phyloP scores from a whole-genome alignment of 768 basidiomycete genomes.

The Pulveroboletus ravenelii region DNA sequence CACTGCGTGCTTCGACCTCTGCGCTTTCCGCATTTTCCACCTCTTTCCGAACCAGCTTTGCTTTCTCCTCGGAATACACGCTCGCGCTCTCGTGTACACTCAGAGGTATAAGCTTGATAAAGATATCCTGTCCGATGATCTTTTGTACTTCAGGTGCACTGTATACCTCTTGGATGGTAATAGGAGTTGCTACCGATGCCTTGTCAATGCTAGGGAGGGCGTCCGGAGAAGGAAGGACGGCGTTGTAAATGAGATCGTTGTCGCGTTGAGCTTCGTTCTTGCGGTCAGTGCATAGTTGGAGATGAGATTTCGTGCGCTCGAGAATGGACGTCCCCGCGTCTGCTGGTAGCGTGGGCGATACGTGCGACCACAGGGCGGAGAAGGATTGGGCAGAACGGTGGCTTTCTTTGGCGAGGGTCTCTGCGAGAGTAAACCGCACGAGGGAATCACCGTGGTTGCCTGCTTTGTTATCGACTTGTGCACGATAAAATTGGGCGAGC shows the following conservation, averaged over 20 bases:
- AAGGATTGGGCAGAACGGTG: constrained; percentile 64
- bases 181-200: constrained; percentile 71
- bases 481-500: constrained; percentile 82
- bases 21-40: constrained; percentile 83
- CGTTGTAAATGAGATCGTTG: constrained; percentile 98
- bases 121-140: constrained; percentile 90
- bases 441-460: constrained; percentile 86
- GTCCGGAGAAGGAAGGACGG: constrained; percentile 74
- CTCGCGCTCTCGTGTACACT: constrained; percentile 95
- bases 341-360: constrained; percentile 78
- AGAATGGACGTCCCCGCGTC: constrained; percentile 77
- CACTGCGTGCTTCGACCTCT: constrained; percentile 74
- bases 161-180: constrained; percentile 94
- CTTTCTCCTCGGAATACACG: constrained; percentile 98
- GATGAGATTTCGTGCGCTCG: constrained; percentile 81
- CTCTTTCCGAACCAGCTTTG: constrained; percentile 85
- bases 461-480: constrained; percentile 67
- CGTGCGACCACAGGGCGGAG: constrained; percentile 62
- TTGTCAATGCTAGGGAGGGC: constrained; percentile 81
- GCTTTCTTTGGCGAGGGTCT: constrained; percentile 80
- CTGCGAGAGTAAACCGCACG: constrained; percentile 71
- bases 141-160: constrained; percentile 87
- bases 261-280: constrained; percentile 75
- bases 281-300: constrained; percentile 70
- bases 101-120: constrained; percentile 80